These are phyloP conservation scores for Phlebiopsis flavidoalba DNA, from an alignment of 768 basidiomycete species.

Conservation along the genomic window DNA sequence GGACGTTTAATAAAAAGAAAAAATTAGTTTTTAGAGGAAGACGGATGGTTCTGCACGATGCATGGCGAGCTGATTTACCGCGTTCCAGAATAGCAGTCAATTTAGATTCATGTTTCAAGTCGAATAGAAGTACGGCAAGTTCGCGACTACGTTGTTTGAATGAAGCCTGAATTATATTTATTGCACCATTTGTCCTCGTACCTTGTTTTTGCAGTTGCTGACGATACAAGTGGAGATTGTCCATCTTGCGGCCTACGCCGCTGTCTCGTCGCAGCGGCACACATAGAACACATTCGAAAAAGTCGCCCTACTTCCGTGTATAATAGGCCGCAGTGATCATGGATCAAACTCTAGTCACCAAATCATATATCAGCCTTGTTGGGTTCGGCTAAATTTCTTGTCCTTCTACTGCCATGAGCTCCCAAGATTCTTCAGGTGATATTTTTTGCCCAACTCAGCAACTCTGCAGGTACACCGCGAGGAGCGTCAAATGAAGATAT, in stretches of 20 bases:
- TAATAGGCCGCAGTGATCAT: background rate
- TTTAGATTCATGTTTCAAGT: no score
- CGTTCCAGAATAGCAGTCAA: background rate
- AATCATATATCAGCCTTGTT: background rate
- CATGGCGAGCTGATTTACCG: conserved; percentile 9
- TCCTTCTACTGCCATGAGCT: background rate
- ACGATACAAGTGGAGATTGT: no score
- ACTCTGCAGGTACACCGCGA: background rate
- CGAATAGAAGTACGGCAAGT: no score
- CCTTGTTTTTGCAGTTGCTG: no score
- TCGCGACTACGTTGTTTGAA: no score
- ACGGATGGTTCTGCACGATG: conserved; percentile 9
- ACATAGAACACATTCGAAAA: no score
- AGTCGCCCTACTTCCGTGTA: no score
- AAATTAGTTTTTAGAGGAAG: conserved; percentile 1
- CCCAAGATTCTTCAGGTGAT: background rate
- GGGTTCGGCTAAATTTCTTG: background rate
- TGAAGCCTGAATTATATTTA: no score
- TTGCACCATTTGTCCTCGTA: no score
- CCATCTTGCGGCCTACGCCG: no score
- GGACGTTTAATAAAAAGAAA: no score
- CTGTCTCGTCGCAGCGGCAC: no score
- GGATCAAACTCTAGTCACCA: background rate
- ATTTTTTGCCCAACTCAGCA: background rate
- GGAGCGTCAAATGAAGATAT: background rate